phyloP scores from a whole-genome alignment of 2,329 filamentous ascomycete species.

The Alternaria angustiovoidea region DNA sequence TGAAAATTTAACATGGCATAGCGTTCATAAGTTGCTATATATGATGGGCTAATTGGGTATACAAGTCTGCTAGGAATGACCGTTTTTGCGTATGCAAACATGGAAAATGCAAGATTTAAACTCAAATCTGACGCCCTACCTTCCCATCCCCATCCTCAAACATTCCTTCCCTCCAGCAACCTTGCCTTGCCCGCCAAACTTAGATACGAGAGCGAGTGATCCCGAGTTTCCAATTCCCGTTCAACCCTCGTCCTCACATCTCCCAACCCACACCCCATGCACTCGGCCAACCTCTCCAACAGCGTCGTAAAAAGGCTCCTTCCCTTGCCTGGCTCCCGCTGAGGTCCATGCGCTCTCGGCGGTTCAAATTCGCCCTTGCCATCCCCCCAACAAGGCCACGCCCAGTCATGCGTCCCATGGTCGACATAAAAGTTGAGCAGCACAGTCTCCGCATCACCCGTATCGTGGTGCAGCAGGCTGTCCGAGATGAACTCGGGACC shows the following conservation, averaged over 20 bases:
- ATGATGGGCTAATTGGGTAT: neutral
- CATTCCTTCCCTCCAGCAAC: slow-evolving; percentile 33
- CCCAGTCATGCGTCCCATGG: slow-evolving; percentile 37
- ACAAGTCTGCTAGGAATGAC: neutral
- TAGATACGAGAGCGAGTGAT: slow-evolving; percentile 37
- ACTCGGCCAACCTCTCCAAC: slow-evolving; percentile 36
- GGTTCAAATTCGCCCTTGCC: slow-evolving; percentile 33
- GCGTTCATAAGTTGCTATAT: neutral
- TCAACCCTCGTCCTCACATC: slow-evolving; percentile 33
- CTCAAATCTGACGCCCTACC: neutral
- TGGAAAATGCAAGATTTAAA: neutral
- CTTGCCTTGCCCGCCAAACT: slow-evolving; percentile 35
- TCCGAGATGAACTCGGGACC: slow-evolving; percentile 39
- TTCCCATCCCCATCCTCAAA: slow-evolving; percentile 18
- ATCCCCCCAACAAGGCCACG: slow-evolving; percentile 27
- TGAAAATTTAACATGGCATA: neutral
- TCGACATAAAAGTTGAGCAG: slow-evolving; percentile 44
- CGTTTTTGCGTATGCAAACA: neutral
- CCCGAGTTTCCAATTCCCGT: slow-evolving; percentile 20
- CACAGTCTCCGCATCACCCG: slow-evolving; percentile 21
- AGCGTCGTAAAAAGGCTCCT: slow-evolving; percentile 36
- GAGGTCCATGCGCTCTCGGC: slow-evolving; percentile 40
- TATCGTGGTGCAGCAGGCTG: slow-evolving; percentile 26
- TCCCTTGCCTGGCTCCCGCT: slow-evolving; percentile 15
- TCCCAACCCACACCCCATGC: slow-evolving; percentile 23